phyloP scores from a whole-genome alignment of 2,329 filamentous ascomycete genomes.

The Waltergamsia citrina region DNA sequence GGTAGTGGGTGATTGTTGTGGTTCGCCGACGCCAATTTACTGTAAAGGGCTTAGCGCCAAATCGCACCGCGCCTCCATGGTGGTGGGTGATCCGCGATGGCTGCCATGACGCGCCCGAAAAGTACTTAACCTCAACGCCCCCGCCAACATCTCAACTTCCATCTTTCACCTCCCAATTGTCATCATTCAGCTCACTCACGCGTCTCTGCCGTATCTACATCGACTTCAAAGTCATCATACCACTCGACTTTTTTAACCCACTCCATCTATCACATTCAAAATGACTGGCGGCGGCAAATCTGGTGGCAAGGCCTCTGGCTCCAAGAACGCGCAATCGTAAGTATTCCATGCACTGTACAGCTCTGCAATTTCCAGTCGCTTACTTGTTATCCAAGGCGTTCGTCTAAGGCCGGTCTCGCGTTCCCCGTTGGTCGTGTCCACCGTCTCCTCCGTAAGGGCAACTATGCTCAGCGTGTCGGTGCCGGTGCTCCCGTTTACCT shows the following conservation, averaged over 20 bases:
- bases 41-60: slow-evolving; percentile 19
- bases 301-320: slow-evolving; percentile 97
- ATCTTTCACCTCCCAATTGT: slow-evolving; percentile 21
- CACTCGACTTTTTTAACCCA: slow-evolving; percentile 18
- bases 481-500: slow-evolving; percentile 96
- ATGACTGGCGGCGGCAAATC: slow-evolving; percentile 99
- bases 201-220: too few relatives aligned
- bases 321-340: slow-evolving; percentile 99
- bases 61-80: slow-evolving; percentile 13
- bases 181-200: slow-evolving; percentile 16
- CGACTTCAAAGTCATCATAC: too few relatives aligned
- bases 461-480: slow-evolving; percentile 99
- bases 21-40: slow-evolving; percentile 18
- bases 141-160: slow-evolving; percentile 28
- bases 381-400: slow-evolving; percentile 60
- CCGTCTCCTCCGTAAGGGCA: slow-evolving; percentile 96
- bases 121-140: slow-evolving; percentile 45
- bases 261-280: slow-evolving; percentile 48
- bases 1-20: slow-evolving; percentile 18
- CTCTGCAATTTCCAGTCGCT: slow-evolving; percentile 1
- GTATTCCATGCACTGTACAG: slow-evolving; percentile 29
- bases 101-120: slow-evolving; percentile 36
- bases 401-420: slow-evolving; percentile 97
- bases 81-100: slow-evolving; percentile 40
- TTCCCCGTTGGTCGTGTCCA: slow-evolving; percentile 99